Evolutionary conservation across 129 eudicot species (phyloP), one percentile per base, ranked within the genome.

Genomic region (Artemisia tridentata): DNA sequence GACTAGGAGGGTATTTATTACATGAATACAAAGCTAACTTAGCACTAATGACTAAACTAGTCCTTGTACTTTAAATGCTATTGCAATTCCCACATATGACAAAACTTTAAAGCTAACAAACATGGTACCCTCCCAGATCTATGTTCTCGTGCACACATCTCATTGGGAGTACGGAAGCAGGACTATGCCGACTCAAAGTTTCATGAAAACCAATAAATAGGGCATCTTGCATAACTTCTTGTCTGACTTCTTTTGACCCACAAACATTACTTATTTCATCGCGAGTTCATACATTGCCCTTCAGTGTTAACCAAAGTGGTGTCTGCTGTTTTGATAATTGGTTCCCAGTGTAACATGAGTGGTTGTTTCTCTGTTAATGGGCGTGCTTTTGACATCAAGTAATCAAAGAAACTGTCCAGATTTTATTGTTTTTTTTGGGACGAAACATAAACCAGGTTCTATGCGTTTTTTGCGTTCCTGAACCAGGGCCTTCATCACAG

Each of bases 211-310:
- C 73, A 59, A 47, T 56, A 84, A 23, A 63, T 84, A 84, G 0
- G 88, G 88, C 76, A 84, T 75, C 69, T 71, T 62, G 45, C 75
- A 64, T 69, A 84, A 55, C 18, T 78, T 62, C 62, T 78, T 83
- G 64, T 84, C 85, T 80, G 61, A 84, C 59, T 73, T 70, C 78
- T 48, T 78, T 73, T 15, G 83, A 69, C 48, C 88, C 83, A 25
- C 85, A 80, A 65, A 84, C 81, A 16, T 55, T 67, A 63, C 45
- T 59, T 57, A 84, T 73, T 80, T 80, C 88, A 0, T 53, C 51
- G 87, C 70, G 3, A 83, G 84, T 68, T 83, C 84, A 63, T 71
- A 83, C 76, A 83, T 66, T n/a, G 87, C 87, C 87, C 87, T 67
- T 83, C 87, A 18, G 80, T 72, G 16, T 77, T 64, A 16, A 83